A percentile compares a stretch with the other conserved stretches of the same genome.
Evolutionary conservation across 805 yeast species (phyloP).

Genomic region (Danielozyma ontarioensis): DNA sequence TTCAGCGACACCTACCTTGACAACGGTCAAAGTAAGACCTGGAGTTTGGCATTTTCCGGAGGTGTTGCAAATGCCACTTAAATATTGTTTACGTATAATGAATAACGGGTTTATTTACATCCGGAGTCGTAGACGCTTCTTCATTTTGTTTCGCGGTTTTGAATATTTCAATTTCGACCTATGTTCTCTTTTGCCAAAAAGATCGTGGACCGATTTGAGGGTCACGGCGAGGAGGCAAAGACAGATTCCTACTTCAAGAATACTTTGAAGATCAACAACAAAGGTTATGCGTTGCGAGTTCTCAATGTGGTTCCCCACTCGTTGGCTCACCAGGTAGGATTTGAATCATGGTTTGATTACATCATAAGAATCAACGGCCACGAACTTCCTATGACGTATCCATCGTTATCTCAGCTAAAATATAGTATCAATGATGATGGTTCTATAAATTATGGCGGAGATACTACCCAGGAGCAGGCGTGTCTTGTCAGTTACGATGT

Average conservation of each 20-base stretch:
- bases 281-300: conserved; percentile 38
- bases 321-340: conserved; percentile 25
- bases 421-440: conserved; percentile 39
- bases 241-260: conserved; percentile 33
- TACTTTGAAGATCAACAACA: conserved; percentile 27
- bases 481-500: conserved; percentile 37
- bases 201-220: conserved; percentile 36
- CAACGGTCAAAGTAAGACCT: conserved; percentile 58
- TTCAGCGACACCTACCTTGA: conserved; percentile 42
- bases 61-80: conserved; percentile 30
- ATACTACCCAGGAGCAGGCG: conserved; percentile 28
- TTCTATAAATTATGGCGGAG: conserved; percentile 31
- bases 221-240: conserved; percentile 10
- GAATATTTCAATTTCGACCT: background rate
- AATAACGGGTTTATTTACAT: too few relatives aligned
- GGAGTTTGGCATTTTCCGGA: conserved; percentile 58
- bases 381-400: conserved; percentile 42
- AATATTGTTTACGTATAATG: background rate
- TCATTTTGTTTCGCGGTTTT: background rate
- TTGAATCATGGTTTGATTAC: conserved; percentile 87
- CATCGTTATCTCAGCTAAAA: conserved; percentile 20
- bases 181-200: conserved; percentile 44
- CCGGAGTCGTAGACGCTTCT: background rate
- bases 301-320: conserved; percentile 35
- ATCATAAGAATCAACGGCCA: conserved; percentile 76